These are phyloP conservation scores for Penicillium desertorum DNA, from an alignment of 495 filamentous ascomycete species.

Conservation along the genomic window DNA sequence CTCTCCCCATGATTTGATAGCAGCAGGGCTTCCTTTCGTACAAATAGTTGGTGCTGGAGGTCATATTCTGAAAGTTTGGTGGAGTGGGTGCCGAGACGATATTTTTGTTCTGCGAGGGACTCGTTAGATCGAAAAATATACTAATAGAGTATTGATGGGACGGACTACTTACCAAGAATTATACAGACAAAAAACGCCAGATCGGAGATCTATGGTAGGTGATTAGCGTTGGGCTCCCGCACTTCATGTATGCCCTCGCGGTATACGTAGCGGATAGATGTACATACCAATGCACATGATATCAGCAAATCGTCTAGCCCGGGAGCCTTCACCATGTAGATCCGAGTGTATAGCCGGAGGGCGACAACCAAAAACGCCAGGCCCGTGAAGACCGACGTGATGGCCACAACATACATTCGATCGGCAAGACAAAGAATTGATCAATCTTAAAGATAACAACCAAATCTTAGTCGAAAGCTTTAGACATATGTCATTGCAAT, in stretches of 20 bases:
- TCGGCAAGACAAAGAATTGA: background rate
- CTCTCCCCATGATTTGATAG: background rate
- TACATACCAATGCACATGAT: constrained; percentile 32
- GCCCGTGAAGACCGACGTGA: constrained; percentile 27
- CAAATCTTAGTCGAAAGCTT: background rate
- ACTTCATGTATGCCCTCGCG: background rate
- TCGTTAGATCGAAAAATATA: constrained; percentile 8
- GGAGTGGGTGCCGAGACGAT: constrained; percentile 18
- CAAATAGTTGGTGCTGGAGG: constrained; percentile 13
- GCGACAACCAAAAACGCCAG: constrained; percentile 32
- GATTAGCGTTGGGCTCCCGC: background rate
- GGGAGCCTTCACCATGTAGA: constrained; percentile 31
- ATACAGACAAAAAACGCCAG: constrained; percentile 29
- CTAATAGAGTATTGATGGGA: background rate
- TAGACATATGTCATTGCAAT: background rate
- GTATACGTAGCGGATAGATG: background rate
- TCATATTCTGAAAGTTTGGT: background rate
- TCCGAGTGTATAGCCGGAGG: constrained; percentile 35
- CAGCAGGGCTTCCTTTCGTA: constrained; percentile 3
- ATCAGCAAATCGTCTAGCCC: constrained; percentile 42
- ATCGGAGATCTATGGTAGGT: constrained; percentile 18
- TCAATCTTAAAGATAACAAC: background rate
- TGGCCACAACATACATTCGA: constrained; percentile 18
- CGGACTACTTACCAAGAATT: constrained; percentile 27
- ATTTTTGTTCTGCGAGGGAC: constrained; percentile 13